Conservation (phyloP, 345 rosid genomes). For the Gynandropsis gynandra region DNA sequence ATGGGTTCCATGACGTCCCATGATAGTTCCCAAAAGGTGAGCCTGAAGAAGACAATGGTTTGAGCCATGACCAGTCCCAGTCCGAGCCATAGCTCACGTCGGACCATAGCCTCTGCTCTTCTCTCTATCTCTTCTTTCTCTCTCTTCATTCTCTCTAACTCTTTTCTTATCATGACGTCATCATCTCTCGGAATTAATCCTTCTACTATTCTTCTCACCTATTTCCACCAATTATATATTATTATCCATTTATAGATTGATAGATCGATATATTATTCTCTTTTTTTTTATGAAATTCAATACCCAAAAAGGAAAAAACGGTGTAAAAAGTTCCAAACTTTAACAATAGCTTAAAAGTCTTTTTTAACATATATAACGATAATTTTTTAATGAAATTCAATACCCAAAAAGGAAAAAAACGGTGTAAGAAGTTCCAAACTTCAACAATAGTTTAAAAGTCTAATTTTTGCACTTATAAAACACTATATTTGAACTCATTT, state of each 20-base stretch:
- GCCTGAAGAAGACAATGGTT: conserved; percentile 65
- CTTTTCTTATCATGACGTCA: conserved; percentile 46
- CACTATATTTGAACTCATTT: too few species aligned
- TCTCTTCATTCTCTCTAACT: conserved; percentile 50
- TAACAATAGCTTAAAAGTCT: too few species aligned
- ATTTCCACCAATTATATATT: conserved; percentile 21
- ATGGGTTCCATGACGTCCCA: conserved; percentile 99
- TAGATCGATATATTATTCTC: background rate
- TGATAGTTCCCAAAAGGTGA: conserved; percentile 97
- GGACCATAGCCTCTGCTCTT: conserved; percentile 26
- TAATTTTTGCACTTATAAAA: too few species aligned
- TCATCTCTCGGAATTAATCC: conserved; percentile 50
- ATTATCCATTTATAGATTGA: too few species aligned
- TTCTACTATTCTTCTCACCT: conserved; percentile 64
- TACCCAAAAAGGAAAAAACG: too few species aligned
- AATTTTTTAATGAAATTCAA: too few species aligned
- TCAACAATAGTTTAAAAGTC: too few species aligned
- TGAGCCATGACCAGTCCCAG: conserved; percentile 54
- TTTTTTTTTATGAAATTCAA: too few species aligned
- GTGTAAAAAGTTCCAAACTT: too few species aligned
- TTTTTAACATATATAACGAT: too few species aligned
- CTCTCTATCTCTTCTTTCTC: conserved; percentile 21
- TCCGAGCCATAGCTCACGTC: conserved; percentile 68
- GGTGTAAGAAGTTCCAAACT: too few species aligned
- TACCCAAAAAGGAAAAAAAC: too few species aligned